Evolutionary conservation across 164 flowering plant species (phyloP), one percentile per base, ranked within the genome.

Genomic region (Hamamelis virginiana): DNA sequence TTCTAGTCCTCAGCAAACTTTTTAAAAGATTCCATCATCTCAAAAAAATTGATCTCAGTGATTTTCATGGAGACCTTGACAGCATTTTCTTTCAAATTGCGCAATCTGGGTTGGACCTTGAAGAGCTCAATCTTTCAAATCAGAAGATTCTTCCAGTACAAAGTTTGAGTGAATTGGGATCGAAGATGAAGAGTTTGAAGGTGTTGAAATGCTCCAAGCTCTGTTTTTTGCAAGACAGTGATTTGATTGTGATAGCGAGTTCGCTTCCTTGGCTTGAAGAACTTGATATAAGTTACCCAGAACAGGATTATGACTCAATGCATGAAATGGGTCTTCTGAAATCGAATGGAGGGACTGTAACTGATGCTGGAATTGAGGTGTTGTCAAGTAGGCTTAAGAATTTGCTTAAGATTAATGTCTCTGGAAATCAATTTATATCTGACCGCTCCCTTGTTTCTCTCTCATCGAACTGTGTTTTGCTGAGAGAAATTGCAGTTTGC

Each of bases 251-350:
- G 61, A 80, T 86, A 1, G 78, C 82, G 9, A 41, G 66, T 19
- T 75, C 73, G 1, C 74, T 86, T 16, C 84, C 86, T 6, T 44
- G 16, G 64, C 77, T 89, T 65, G 86, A 83, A 68, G 86, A 78
- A 25, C 74, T 89, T 14, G 88, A 89, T 61, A 77, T 89, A n/a
- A 80, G 88, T 64, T 80, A 72, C 62, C 88, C 85, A 1, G 73
- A 61, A 16, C 21, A 70, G 0, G 74, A 52, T 41, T 12, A 44
- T 5, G 63, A 27, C 1, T 62, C 9, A 9, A 15, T 16, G 14
- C 8, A 41, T 18, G 56, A 15, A 9, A 6, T 22, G 50, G 48
- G 62, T 58, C 23, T 22, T 9, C 11, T n/a, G 15, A 43, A 26
- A 8, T 33, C 33, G 3, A 18, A 26, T 28, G 25, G 38, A n/a